A percentile compares a stretch with the other conserved stretches of the same genome.
Conservation (phyloP, 129 eudicot species). For the Tagetes erecta region DNA sequence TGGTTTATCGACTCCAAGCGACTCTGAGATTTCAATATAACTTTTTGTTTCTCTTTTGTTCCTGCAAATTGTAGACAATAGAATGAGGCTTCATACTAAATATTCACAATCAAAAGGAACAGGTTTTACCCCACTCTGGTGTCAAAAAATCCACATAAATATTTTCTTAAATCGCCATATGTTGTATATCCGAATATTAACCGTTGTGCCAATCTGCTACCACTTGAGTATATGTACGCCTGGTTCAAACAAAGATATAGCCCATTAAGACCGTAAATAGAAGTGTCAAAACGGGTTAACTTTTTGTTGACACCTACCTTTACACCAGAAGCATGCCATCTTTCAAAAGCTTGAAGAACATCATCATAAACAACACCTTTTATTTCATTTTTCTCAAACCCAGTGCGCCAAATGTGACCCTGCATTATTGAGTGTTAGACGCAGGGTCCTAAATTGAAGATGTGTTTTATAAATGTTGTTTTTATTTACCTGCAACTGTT, state of each 20-base stretch:
- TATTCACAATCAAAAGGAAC: conserved; percentile 1
- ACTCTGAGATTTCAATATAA: conserved; percentile 68
- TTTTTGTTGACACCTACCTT: conserved; percentile 50
- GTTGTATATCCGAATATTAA: conserved; percentile 81
- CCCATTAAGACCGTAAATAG: neutral
- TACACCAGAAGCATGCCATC: conserved; percentile 81
- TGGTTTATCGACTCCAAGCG: conserved; percentile 76
- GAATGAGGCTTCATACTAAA: conserved; percentile 1
- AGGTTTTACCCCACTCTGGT: conserved; percentile 72
- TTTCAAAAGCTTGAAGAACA: conserved; percentile 88
- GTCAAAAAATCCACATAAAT: conserved; percentile 77
- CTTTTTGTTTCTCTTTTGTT: conserved; percentile 80
- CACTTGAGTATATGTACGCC: conserved; percentile 95
- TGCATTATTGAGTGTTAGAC: conserved; percentile 37
- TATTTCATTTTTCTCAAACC: conserved; percentile 68
- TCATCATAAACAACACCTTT: conserved; percentile 80
- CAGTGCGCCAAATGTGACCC: conserved; percentile 97
- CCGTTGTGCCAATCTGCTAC: conserved; percentile 94
- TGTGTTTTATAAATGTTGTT: neutral
- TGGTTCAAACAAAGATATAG: conserved; percentile 26
- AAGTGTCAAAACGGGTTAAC: neutral
- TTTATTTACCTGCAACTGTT: conserved; percentile 78
- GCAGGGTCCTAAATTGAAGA: neutral
- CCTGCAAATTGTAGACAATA: conserved; percentile 36
- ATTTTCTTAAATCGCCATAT: conserved; percentile 81